Evolutionary conservation across 306 rosid species (phyloP).

Genomic region (Ormosia emarginata): DNA sequence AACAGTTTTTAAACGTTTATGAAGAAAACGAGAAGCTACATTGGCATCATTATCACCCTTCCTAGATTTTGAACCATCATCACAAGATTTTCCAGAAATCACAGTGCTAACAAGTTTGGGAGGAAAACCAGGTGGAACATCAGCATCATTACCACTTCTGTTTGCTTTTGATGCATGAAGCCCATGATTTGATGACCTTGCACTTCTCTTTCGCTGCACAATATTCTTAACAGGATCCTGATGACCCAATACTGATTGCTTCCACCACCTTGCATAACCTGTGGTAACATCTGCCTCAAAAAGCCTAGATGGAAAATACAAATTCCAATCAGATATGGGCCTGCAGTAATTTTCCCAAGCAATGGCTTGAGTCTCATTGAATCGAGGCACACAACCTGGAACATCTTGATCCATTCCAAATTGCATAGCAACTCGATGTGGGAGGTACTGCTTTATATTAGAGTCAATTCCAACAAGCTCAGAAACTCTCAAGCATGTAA

Average conservation of each 20-base stretch:
- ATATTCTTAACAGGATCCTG: background rate
- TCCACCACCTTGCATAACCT: constrained; percentile 28
- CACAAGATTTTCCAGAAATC: background rate
- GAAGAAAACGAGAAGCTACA: constrained; percentile 8
- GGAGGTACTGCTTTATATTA: constrained; percentile 33
- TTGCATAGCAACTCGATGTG: constrained; percentile 58
- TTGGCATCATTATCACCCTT: background rate
- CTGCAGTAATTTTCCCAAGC: constrained; percentile 39
- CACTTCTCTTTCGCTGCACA: constrained; percentile 5
- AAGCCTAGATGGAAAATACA: constrained; percentile 36
- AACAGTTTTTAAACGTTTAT: background rate
- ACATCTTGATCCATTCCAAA: constrained; percentile 66
- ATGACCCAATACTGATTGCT: background rate
- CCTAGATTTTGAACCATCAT: background rate
- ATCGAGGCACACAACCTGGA: constrained; percentile 13
- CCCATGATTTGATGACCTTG: background rate
- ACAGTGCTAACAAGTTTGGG: background rate
- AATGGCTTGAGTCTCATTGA: background rate
- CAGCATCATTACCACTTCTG: background rate
- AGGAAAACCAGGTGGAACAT: constrained; percentile 21
- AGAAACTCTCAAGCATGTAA: constrained; percentile 37
- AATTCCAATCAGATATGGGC: background rate
- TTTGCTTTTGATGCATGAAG: background rate
- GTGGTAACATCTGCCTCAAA: constrained; percentile 37
- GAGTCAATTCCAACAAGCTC: constrained; percentile 42